These are phyloP conservation scores for Rhodotorula kratochvilovae DNA, from an alignment of 768 basidiomycete genomes.

Conservation along the genomic window DNA sequence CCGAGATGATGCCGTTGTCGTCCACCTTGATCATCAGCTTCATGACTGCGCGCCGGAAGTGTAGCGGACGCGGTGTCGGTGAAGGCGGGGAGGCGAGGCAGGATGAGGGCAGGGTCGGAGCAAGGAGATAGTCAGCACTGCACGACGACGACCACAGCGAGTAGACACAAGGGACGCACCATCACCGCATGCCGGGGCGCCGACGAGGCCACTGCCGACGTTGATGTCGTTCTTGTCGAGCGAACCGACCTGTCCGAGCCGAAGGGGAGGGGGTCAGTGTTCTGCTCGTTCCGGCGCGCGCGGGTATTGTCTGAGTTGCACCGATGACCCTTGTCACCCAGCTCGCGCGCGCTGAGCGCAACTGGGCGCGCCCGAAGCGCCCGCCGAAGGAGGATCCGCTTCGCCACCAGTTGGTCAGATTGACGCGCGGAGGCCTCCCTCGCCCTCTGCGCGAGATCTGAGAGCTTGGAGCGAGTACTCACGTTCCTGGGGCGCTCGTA, in stretches of 20 bases:
- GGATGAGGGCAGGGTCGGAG: neutral
- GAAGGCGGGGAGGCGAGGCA: neutral
- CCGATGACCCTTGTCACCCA: too few species aligned
- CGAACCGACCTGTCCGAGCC: slow-evolving; percentile 72
- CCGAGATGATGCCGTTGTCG: slow-evolving; percentile 88
- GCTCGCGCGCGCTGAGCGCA: slow-evolving; percentile 39
- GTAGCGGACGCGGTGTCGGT: neutral
- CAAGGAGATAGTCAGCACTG: neutral
- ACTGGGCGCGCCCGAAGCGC: neutral
- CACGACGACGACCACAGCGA: too few species aligned
- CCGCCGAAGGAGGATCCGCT: neutral
- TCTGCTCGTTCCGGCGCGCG: too few species aligned
- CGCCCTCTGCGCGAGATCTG: too few species aligned
- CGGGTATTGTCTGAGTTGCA: too few species aligned
- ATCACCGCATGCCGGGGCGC: slow-evolving; percentile 50
- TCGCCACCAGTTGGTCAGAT: neutral
- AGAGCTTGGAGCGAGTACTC: too few species aligned
- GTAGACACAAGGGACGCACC: slow-evolving; percentile 39
- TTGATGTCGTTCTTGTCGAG: slow-evolving; percentile 84
- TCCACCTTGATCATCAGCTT: slow-evolving; percentile 98
- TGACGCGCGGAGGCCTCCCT: neutral
- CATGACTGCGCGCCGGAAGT: slow-evolving; percentile 61
- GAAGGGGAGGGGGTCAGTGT: slow-evolving; percentile 49
- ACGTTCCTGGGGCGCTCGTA: slow-evolving; percentile 98
- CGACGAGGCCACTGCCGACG: slow-evolving; percentile 96